Conservation (phyloP, 2,329 filamentous ascomycete species). For the Paracoccidioides brasiliensis region DNA sequence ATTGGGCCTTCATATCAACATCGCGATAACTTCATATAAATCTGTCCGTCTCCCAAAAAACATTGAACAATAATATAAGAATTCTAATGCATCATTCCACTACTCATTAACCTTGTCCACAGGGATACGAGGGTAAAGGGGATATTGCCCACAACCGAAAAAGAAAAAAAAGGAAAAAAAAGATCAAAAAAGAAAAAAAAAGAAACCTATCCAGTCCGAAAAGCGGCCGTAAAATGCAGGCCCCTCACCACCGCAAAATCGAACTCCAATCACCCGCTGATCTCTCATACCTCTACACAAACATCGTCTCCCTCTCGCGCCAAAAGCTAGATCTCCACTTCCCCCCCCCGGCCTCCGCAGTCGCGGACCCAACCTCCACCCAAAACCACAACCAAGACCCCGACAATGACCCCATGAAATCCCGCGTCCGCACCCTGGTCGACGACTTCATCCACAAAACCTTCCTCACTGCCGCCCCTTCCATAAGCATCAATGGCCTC, state of each 20-base stretch:
- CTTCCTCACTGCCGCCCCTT: conserved; percentile 31
- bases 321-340: conserved; percentile 38
- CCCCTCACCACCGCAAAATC: conserved; percentile 35
- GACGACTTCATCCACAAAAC: conserved; percentile 33
- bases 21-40: neutral
- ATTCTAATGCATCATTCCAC: neutral
- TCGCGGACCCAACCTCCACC: neutral
- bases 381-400: neutral
- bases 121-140: neutral
- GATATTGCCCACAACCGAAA: neutral
- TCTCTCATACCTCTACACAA: conserved; percentile 36
- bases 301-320: conserved; percentile 32
- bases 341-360: conserved; percentile 28
- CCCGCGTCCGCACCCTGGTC: conserved; percentile 5
- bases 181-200: neutral
- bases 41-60: neutral
- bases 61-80: neutral
- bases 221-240: conserved; percentile 12
- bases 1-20: neutral
- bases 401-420: neutral
- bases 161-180: neutral
- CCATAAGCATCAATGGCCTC: conserved; percentile 37
- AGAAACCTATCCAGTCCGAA: neutral
- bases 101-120: neutral
- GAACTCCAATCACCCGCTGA: conserved; percentile 39